Base-by-base conservation (phyloP, 1,284 basidiomycete genomes). In the Ceratobasidium sp. region DNA sequence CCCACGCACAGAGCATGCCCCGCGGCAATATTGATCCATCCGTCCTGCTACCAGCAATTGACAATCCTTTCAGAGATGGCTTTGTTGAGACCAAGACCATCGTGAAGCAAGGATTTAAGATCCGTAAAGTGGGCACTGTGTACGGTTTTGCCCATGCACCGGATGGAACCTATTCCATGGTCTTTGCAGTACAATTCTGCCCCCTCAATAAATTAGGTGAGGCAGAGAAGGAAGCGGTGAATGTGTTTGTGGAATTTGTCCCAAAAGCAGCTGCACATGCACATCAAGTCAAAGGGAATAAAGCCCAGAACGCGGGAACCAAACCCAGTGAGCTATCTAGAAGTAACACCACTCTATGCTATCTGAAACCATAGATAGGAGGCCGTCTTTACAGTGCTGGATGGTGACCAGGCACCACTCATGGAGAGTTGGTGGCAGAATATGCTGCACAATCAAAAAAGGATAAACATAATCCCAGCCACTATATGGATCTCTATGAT, bases 301-400 rank as follows among this genome's bases (percentile, higher is more conserved):
- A 29, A 25, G 56, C 56, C 2, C 56, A 58, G 13, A 46, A 46
- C 14, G 36, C 13, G 3, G 39, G 23, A 11, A 2, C 14, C 11
- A 29, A 44, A 14, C 23, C 25, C 23, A 5, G 41, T 25, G 7
- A 58, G 56, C 23, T 21, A 9, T n/a, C n/a, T n/a, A n/a, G n/a
- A n/a, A n/a, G 39, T 41, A 21, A 29, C 4, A 9, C 14, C 33
- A 39, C 7, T 29, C n/a, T 30, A 9, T 2, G 9, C 21, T 13
- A 7, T 56, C n/a, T 36, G 6, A 4, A 19, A 14, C 21, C 54
- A 56, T 23, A 41, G 7, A n/a, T 2, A 58, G 56, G 16, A 2
- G 56, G 56, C 2, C 21, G 44, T 4, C 41, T 58, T 27, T 44
- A 29, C n/a, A 36, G 56, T 27, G 25, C 21, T 14, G 56, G 56